phyloP scores from a whole-genome alignment of 2,329 filamentous ascomycete species.

The Hymenoscyphus occultus region DNA sequence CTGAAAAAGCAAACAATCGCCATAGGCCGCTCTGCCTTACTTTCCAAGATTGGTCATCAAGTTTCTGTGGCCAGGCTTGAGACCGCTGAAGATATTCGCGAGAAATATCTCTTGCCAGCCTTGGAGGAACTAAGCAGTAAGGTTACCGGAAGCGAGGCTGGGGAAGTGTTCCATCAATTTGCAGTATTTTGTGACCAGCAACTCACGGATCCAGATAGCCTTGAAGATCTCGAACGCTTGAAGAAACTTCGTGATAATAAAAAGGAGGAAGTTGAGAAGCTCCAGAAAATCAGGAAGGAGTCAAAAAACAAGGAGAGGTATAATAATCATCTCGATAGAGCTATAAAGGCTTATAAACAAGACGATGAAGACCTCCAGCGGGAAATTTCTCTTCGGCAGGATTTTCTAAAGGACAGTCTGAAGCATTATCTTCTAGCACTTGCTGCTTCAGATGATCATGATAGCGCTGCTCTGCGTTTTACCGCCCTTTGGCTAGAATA shows the following conservation, averaged over 20 bases:
- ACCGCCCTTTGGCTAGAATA: constrained; percentile 92
- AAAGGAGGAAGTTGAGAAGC: constrained; percentile 72
- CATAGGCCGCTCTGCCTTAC: constrained; percentile 72
- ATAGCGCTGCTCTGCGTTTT: constrained; percentile 87
- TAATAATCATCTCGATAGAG: constrained; percentile 62
- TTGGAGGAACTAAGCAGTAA: constrained; percentile 74
- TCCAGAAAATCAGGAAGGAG: constrained; percentile 56
- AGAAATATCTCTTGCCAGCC: constrained; percentile 79
- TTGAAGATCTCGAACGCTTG: constrained; percentile 81
- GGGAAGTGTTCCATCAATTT: constrained; percentile 90
- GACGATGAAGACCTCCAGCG: constrained; percentile 84
- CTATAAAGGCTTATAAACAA: constrained; percentile 85
- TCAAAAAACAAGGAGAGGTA: constrained; percentile 48
- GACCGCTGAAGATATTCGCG: constrained; percentile 86
- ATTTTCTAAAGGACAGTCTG: constrained; percentile 82
- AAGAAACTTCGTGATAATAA: constrained; percentile 78
- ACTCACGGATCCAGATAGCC: constrained; percentile 77
- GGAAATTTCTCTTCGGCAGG: constrained; percentile 70
- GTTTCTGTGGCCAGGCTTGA: constrained; percentile 87
- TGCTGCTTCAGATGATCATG: constrained; percentile 79
- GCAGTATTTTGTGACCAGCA: constrained; percentile 94
- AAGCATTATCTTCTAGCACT: constrained; percentile 91
- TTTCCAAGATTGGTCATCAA: constrained; percentile 85
- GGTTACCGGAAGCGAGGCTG: constrained; percentile 68
- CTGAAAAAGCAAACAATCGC: constrained; percentile 67